phyloP scores from a whole-genome alignment of 345 rosid species.

The Salix dunnii region DNA sequence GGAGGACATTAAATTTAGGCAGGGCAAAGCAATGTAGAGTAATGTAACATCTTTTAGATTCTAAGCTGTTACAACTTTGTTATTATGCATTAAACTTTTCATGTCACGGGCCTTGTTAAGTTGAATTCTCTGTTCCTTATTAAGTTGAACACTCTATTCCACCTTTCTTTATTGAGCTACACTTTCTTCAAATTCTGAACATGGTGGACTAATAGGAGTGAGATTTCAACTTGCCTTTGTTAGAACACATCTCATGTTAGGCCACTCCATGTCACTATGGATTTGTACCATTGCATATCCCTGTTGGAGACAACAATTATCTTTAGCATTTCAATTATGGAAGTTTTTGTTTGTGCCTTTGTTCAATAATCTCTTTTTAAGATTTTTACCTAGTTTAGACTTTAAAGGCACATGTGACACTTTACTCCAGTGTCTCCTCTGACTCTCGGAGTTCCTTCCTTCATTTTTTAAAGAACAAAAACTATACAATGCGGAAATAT shows the following conservation, averaged over 20 bases:
- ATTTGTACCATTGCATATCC: background rate
- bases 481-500: background rate
- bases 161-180: background rate
- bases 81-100: background rate
- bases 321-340: background rate
- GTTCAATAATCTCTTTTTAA: background rate
- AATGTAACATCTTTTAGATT: background rate
- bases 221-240: background rate
- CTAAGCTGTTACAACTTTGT: background rate
- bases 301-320: background rate
- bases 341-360: background rate
- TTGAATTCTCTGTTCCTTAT: background rate
- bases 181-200: background rate
- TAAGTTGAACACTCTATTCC: background rate
- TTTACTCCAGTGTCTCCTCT: background rate
- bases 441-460: background rate
- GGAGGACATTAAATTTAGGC: background rate
- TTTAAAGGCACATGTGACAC: background rate
- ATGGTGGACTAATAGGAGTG: background rate
- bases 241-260: background rate
- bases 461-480: background rate
- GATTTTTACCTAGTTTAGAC: background rate
- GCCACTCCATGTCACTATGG: background rate
- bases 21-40: background rate
- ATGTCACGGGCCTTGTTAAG: background rate